Conservation (phyloP, 257 asterid species). For the Linaria vulgaris region DNA sequence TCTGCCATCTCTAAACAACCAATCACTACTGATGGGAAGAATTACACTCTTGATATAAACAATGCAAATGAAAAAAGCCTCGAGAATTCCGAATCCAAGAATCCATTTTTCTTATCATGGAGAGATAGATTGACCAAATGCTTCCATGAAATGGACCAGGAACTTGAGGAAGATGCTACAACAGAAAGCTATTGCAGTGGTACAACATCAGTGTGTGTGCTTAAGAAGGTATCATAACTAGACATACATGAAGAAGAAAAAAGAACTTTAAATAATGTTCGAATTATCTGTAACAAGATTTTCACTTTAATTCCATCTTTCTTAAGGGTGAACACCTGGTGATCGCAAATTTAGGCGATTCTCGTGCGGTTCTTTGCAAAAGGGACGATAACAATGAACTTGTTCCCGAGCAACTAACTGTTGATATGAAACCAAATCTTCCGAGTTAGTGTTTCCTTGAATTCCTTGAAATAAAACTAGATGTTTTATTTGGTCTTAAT, state of each 20-base stretch:
- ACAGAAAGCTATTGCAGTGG: constrained; percentile 87
- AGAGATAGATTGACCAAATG: constrained; percentile 46
- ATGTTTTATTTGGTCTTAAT: neutral
- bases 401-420: constrained; percentile 66
- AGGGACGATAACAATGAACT: constrained; percentile 52
- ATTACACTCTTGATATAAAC: constrained; percentile 1
- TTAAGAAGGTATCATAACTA: constrained; percentile 54
- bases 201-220: constrained; percentile 64
- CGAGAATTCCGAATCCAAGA: constrained; percentile 17
- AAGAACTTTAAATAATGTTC: neutral
- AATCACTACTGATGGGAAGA: constrained; percentile 5
- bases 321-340: constrained; percentile 69
- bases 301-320: neutral
- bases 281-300: neutral
- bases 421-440: constrained; percentile 80
- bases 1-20: constrained; percentile 34
- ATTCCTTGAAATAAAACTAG: too few species aligned
- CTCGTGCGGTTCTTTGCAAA: constrained; percentile 72
- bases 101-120: constrained; percentile 50
- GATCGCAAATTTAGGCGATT: constrained; percentile 77
- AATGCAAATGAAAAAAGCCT: neutral
- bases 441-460: constrained; percentile 42
- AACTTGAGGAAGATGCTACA: constrained; percentile 48
- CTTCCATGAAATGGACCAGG: constrained; percentile 62
- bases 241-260: neutral